Evolutionary conservation across 1,139 yeast species (phyloP).

Genomic region (Geotrichum macrosporum): DNA sequence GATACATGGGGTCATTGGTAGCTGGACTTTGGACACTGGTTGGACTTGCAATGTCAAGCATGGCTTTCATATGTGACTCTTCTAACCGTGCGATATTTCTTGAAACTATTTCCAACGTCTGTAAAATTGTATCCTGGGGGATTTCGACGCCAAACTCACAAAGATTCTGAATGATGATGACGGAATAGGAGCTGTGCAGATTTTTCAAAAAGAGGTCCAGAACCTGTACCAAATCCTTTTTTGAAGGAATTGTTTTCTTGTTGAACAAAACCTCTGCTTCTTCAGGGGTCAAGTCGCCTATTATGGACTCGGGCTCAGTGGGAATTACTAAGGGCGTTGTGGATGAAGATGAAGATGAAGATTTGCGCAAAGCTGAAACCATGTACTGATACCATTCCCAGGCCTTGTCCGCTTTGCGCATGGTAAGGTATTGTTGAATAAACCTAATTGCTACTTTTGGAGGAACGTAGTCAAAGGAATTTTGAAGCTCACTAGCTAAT

Average conservation of each 20-base stretch:
- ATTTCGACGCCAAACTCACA: slow-evolving; percentile 23
- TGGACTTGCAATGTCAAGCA: slow-evolving; percentile 1
- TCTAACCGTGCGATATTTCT: slow-evolving; percentile 10
- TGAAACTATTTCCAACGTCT: slow-evolving; percentile 26
- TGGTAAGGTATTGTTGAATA: slow-evolving; percentile 25
- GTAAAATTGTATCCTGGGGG: slow-evolving; percentile 23
- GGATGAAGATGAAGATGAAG: too few relatives aligned
- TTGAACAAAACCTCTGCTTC: slow-evolving; percentile 25
- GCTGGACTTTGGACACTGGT: too few relatives aligned
- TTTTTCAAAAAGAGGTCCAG: slow-evolving; percentile 20
- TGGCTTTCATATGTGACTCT: neutral
- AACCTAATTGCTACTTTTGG: slow-evolving; percentile 30
- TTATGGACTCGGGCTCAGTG: slow-evolving; percentile 18
- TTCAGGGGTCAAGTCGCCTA: slow-evolving; percentile 23
- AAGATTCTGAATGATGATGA: slow-evolving; percentile 23
- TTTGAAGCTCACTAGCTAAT: slow-evolving; percentile 25
- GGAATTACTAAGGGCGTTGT: too few relatives aligned
- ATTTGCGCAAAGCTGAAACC: slow-evolving; percentile 17
- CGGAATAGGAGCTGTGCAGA: slow-evolving; percentile 3
- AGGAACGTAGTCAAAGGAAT: slow-evolving; percentile 26
- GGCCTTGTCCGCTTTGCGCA: slow-evolving; percentile 23
- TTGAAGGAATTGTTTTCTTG: slow-evolving; percentile 20
- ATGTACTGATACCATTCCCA: slow-evolving; percentile 28
- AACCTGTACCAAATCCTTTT: slow-evolving; percentile 23
- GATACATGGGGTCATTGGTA: neutral